Conservation (phyloP, 495 filamentous ascomycete species). For the Chaetomium tenue region DNA sequence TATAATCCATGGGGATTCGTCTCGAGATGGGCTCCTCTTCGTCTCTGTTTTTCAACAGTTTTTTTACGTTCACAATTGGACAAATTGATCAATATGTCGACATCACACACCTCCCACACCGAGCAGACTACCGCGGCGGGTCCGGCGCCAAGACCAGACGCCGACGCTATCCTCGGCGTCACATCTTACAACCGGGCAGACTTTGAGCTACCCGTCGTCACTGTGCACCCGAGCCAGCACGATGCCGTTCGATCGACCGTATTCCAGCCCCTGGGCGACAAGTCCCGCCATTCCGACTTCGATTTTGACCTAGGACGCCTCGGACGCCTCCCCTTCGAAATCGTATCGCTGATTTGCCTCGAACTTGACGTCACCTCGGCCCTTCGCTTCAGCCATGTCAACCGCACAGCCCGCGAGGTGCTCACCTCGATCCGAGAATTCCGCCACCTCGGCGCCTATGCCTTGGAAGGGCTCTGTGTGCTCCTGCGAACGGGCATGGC, state of each 20-base stretch:
- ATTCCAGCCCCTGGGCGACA: neutral
- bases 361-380: slow-evolving; percentile 12
- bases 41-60: neutral
- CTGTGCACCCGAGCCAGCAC: slow-evolving; percentile 15
- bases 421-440: slow-evolving; percentile 12
- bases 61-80: neutral
- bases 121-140: neutral
- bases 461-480: slow-evolving; percentile 10
- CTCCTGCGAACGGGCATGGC: neutral
- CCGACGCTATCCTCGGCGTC: slow-evolving; percentile 11
- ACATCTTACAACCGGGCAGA: slow-evolving; percentile 10
- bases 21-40: neutral
- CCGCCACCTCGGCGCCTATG: slow-evolving; percentile 7
- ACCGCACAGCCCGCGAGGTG: slow-evolving; percentile 14
- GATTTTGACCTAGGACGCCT: slow-evolving; percentile 5
- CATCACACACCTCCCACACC: neutral
- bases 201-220: slow-evolving; percentile 9
- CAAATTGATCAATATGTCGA: neutral
- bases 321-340: slow-evolving; percentile 14
- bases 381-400: slow-evolving; percentile 18
- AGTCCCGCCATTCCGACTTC: neutral
- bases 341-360: slow-evolving; percentile 15
- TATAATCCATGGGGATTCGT: neutral
- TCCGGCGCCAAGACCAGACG: slow-evolving; percentile 12
- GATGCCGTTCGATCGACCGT: slow-evolving; percentile 10